Percentiles rank a stretch among this genome's conserved stretches.
phyloP scores from a whole-genome alignment of 345 rosid genomes.

The Populus deltoides region DNA sequence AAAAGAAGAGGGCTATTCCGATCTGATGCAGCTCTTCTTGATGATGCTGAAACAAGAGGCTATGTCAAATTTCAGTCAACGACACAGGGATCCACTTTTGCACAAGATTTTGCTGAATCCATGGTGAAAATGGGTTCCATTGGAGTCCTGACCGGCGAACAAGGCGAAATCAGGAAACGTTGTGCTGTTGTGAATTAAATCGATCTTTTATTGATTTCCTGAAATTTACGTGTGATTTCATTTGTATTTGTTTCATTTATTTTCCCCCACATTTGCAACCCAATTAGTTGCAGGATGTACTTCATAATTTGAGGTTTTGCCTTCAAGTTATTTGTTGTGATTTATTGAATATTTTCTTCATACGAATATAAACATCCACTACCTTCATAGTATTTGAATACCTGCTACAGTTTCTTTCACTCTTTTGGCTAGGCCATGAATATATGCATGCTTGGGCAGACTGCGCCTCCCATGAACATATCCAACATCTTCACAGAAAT shows the following conservation, averaged over 20 bases:
- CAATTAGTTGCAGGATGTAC: background rate
- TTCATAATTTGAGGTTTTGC: background rate
- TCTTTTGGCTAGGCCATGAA: too few relatives aligned
- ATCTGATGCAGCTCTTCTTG: constrained; percentile 62
- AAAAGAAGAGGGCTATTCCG: constrained; percentile 50
- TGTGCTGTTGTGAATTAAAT: constrained; percentile 18
- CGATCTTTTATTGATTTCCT: background rate
- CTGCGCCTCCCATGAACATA: background rate
- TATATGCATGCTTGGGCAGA: too few relatives aligned
- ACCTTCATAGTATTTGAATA: background rate
- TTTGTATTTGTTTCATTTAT: too few relatives aligned
- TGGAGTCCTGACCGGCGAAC: constrained; percentile 19
- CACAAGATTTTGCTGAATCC: constrained; percentile 16
- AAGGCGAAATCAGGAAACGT: constrained; percentile 23
- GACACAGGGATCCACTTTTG: constrained; percentile 32
- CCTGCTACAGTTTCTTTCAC: too few relatives aligned
- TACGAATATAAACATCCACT: background rate
- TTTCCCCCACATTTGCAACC: too few relatives aligned
- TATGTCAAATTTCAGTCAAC: constrained; percentile 32
- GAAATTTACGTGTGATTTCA: background rate
- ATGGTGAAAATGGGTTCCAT: constrained; percentile 17
- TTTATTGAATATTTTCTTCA: background rate
- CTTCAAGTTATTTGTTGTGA: background rate
- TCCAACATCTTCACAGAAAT: background rate
- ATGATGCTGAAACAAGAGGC: constrained; percentile 37